Evolutionary conservation across 345 rosid species (phyloP).

Genomic region (Aquilaria sinensis): DNA sequence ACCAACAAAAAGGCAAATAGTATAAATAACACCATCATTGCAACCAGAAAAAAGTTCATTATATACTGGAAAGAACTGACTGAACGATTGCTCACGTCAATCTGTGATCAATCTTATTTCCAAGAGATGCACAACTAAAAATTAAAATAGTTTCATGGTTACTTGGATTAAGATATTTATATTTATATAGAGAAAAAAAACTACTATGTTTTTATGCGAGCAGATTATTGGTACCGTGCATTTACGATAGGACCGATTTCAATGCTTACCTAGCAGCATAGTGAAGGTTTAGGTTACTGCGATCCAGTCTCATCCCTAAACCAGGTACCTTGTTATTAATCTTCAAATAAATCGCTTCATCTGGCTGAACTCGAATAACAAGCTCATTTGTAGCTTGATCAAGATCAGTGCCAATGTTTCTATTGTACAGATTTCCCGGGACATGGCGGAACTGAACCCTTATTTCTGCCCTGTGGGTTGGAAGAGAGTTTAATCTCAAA

Average conservation of each 20-base stretch:
- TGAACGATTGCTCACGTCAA: not conserved
- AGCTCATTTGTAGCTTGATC: conserved; percentile 93
- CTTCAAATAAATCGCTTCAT: conserved; percentile 94
- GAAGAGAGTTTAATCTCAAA: conserved; percentile 5
- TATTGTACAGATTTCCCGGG: conserved; percentile 91
- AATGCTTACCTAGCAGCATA: conserved; percentile 74
- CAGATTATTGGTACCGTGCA: not conserved
- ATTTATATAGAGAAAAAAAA: too few species aligned
- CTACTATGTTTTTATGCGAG: too few species aligned
- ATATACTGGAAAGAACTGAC: not conserved
- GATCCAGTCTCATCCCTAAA: conserved; percentile 93
- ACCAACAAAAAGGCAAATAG: not conserved
- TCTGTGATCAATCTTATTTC: too few species aligned
- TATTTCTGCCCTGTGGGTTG: conserved; percentile 75
- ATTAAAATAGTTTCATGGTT: too few species aligned
- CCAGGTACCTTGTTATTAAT: conserved; percentile 99
- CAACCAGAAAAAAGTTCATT: not conserved
- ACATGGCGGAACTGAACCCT: conserved; percentile 97
- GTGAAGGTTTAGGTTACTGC: conserved; percentile 80
- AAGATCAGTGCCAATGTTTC: conserved; percentile 70
- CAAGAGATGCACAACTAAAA: too few species aligned
- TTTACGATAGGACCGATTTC: not conserved
- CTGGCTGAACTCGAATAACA: conserved; percentile 93
- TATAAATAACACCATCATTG: not conserved
- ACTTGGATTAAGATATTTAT: too few species aligned